phyloP scores from a whole-genome alignment of 768 basidiomycete species.

The Naganishia onofrii region DNA sequence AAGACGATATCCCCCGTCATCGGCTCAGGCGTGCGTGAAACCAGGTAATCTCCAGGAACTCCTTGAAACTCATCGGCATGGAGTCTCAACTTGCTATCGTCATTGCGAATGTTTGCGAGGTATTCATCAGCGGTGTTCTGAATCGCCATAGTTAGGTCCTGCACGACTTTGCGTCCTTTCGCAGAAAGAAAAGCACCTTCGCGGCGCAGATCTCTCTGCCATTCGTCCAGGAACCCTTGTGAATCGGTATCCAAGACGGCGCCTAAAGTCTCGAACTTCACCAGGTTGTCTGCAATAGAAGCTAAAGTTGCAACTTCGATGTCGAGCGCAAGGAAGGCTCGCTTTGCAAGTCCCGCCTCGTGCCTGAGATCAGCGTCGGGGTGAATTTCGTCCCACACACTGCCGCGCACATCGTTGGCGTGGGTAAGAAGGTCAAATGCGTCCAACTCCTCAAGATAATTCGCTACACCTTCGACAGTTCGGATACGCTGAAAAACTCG shows the following conservation, averaged over 20 bases:
- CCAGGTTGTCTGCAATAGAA: conserved; percentile 2
- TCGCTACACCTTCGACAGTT: not conserved
- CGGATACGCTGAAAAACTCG: not conserved
- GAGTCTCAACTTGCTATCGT: not conserved
- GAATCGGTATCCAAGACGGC: not conserved
- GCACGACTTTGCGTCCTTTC: not conserved
- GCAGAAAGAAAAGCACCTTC: not conserved
- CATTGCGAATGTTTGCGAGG: not conserved
- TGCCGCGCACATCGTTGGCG: not conserved
- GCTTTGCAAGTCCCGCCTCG: not conserved
- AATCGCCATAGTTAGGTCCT: not conserved
- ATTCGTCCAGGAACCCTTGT: not conserved
- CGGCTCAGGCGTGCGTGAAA: not conserved
- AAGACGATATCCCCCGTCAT: not conserved
- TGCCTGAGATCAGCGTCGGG: not conserved
- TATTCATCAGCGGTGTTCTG: not conserved
- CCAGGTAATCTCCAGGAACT: conserved; percentile 9
- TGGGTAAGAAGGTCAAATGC: not conserved
- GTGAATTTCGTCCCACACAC: not conserved
- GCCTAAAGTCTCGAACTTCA: not conserved
- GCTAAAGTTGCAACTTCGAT: not conserved
- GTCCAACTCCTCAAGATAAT: not conserved
- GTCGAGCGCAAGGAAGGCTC: conserved; percentile 1
- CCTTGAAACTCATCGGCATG: not conserved
- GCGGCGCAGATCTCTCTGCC: not conserved